Evolutionary conservation across 192 early-diverging fungal genomes (phyloP).

Genomic region (Helicostylum pulchrum): DNA sequence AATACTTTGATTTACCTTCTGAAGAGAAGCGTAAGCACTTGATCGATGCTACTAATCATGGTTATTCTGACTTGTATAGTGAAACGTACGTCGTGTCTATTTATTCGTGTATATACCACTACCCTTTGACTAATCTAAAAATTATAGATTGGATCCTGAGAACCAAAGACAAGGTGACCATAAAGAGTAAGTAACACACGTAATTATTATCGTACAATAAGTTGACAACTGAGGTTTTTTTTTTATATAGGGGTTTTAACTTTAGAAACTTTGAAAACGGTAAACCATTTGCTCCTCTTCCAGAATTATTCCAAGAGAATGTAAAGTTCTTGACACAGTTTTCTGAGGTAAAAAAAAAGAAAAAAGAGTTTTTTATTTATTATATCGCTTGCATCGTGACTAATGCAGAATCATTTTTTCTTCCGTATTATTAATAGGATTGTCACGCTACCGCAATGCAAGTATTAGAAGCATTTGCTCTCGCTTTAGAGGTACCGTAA

Average conservation of each 20-base stretch:
- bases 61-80: slow-evolving; percentile 49
- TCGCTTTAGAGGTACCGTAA: slow-evolving; percentile 55
- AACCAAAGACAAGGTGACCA: slow-evolving; percentile 50
- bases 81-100: slow-evolving; percentile 46
- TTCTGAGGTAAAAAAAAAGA: slow-evolving; percentile 36
- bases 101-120: neutral
- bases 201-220: neutral
- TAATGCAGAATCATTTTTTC: no score
- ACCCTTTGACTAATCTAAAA: neutral
- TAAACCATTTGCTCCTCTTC: slow-evolving; percentile 36
- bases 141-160: slow-evolving; percentile 45
- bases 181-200: slow-evolving; percentile 53
- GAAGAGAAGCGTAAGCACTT: slow-evolving; percentile 41
- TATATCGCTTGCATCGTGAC: neutral
- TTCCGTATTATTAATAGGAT: slow-evolving; percentile 25
- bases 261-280: slow-evolving; percentile 46
- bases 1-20: slow-evolving; percentile 50
- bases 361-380: neutral
- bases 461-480: slow-evolving; percentile 56
- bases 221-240: neutral
- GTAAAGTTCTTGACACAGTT: slow-evolving; percentile 31
- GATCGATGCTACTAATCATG: slow-evolving; percentile 46
- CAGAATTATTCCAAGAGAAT: slow-evolving; percentile 23
- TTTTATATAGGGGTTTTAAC: slow-evolving; percentile 48
- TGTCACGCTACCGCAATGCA: slow-evolving; percentile 47